Evolutionary conservation across 129 eudicot genomes (phyloP).

Genomic region (Gnaphalium uliginosum): DNA sequence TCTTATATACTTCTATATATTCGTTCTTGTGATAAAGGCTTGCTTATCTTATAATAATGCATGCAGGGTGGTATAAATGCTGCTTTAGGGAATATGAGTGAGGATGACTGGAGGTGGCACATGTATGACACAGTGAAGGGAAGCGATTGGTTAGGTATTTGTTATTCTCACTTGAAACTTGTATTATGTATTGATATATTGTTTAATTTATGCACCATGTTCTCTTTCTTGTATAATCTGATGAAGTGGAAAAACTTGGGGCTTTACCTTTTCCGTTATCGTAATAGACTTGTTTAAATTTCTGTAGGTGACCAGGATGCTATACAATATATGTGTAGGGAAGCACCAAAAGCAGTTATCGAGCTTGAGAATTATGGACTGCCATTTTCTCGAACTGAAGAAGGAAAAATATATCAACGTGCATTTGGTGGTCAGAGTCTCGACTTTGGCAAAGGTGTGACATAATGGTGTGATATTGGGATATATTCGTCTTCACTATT

Average conservation of each 20-base stretch:
- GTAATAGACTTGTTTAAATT: constrained; percentile 15
- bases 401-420: constrained; percentile 95
- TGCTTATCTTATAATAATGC: constrained; percentile 8
- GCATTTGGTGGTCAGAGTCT: constrained; percentile 99
- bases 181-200: neutral
- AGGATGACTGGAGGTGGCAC: constrained; percentile 99
- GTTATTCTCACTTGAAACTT: neutral
- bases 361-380: constrained; percentile 97
- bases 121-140: constrained; percentile 99
- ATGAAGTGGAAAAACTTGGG: neutral
- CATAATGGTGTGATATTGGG: neutral
- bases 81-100: constrained; percentile 91
- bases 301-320: constrained; percentile 97
- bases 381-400: constrained; percentile 96
- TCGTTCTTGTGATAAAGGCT: constrained; percentile 15
- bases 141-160: constrained; percentile 94
- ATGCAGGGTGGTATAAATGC: constrained; percentile 97
- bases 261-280: neutral
- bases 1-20: neutral
- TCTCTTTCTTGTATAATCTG: neutral
- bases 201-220: neutral
- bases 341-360: constrained; percentile 98
- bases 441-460: constrained; percentile 87
- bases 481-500: neutral
- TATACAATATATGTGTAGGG: constrained; percentile 97